phyloP scores from a whole-genome alignment of 2,329 filamentous ascomycete species.

The Neophaeococcomyces aloes region DNA sequence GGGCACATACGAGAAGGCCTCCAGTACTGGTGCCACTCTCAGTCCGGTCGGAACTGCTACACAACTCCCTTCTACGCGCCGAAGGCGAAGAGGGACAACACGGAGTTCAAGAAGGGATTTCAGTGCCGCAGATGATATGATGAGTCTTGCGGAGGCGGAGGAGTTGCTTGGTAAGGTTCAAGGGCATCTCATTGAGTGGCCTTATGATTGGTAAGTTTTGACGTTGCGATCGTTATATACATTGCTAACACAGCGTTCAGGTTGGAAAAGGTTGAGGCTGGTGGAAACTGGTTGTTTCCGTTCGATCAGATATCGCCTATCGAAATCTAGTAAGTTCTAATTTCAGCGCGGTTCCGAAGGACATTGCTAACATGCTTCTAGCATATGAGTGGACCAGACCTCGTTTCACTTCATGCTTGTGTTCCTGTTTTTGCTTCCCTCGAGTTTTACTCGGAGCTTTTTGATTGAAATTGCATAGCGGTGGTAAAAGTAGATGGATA shows the following conservation, averaged over 20 bases:
- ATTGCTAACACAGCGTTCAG: constrained; percentile 26
- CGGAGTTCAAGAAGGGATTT: constrained; percentile 38
- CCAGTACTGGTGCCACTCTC: too few species aligned
- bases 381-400: too few species aligned
- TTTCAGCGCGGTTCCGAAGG: too few species aligned
- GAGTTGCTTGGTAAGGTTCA: constrained; percentile 72
- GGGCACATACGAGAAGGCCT: neutral
- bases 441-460: neutral
- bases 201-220: constrained; percentile 65
- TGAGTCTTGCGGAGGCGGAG: constrained; percentile 66
- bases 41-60: too few species aligned
- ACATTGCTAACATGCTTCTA: too few species aligned
- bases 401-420: neutral
- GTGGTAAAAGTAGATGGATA: too few species aligned
- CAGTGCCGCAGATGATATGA: constrained; percentile 58
- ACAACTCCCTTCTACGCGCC: constrained; percentile 24
- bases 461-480: too few species aligned
- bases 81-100: constrained; percentile 36
- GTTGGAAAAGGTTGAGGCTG: constrained; percentile 78
- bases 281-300: constrained; percentile 93
- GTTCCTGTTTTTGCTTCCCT: constrained; percentile 1
- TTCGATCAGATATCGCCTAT: constrained; percentile 91
- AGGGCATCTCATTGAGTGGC: constrained; percentile 81
- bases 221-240: neutral
- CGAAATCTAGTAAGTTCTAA: constrained; percentile 77